Evolutionary conservation across 2,329 filamentous ascomycete species (phyloP), one percentile per base, ranked within the genome.

Genomic region (Fusarium vanettenii): DNA sequence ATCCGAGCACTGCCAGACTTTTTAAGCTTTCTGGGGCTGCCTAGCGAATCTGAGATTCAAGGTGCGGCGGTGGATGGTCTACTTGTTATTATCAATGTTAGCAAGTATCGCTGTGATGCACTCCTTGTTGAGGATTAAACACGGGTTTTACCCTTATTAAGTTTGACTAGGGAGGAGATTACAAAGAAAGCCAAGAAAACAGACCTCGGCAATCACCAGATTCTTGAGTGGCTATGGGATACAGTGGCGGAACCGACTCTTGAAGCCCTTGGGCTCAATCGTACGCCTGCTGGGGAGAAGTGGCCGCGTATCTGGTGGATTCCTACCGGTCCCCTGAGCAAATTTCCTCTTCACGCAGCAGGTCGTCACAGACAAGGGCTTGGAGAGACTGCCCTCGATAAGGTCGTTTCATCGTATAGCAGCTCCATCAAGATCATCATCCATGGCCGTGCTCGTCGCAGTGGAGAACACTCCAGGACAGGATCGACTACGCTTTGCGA

Each of bases 291-390:
- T 13, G 22, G 1, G 5, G 14, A 13, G 43, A 48, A 18, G 22
- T 27, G 11, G 22, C 25, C 48, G 25, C 25, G 27, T 29, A 27
- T 52, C 48, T 52, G 14, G 25, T 52, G 25, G 25, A 29, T 52
- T 27, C 48, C 25, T 29, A 33, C 27, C 50, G 59, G 67, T 39
- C 50, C 45, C 2, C 16, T 73, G 25, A 70, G 35, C 25, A 64
- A 20, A 10, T 70, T 66, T 16, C 39, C 66, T 0, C 52, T 73
- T 1, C 66, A 67, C 11, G 61, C 59, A 7, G 56, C 70, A 11
- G 65, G 65, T 22, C 35, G 35, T 3, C 68, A 70, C 14, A 16
- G 16, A 7, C 14, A 45, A 6, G 22, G 37, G 1, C 56, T 59
- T 1, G 43, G 35, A 1, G 27, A 62, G 0, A 64, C 61, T 0